Conservation (phyloP, 1,139 yeast species). For the Geotrichum klebahnii region DNA sequence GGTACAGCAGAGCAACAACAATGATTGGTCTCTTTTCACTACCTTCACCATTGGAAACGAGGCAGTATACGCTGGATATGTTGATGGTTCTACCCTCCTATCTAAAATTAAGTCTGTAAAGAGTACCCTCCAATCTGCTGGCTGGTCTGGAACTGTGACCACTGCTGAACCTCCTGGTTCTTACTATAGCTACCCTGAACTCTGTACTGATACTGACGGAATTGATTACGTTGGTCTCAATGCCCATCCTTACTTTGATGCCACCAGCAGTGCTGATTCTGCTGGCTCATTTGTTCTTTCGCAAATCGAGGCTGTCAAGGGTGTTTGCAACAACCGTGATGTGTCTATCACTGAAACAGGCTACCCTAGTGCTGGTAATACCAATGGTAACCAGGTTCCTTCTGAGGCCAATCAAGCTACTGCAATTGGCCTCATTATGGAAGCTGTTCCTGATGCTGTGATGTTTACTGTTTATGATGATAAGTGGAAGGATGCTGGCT, state of each 20-base stretch:
- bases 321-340: constrained; percentile 41
- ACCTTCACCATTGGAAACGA: constrained; percentile 82
- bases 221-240: constrained; percentile 80
- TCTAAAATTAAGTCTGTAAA: constrained; percentile 63
- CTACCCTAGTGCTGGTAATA: constrained; percentile 70
- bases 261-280: constrained; percentile 53
- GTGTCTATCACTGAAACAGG: constrained; percentile 76
- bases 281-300: constrained; percentile 68
- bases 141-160: constrained; percentile 71
- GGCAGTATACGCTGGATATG: constrained; percentile 63
- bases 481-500: constrained; percentile 84
- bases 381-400: constrained; percentile 73
- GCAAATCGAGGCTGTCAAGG: constrained; percentile 54
- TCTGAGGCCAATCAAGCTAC: constrained; percentile 59
- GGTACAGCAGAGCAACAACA: constrained; percentile 41
- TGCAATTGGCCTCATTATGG: constrained; percentile 61
- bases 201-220: constrained; percentile 57
- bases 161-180: constrained; percentile 88
- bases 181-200: constrained; percentile 55
- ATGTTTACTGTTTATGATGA: constrained; percentile 78
- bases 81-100: constrained; percentile 56
- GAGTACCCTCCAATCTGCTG: constrained; percentile 54
- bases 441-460: constrained; percentile 53
- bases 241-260: constrained; percentile 81
- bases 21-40: constrained; percentile 66